Percentiles rank a stretch among this genome's conserved stretches.
These are phyloP conservation scores for Sporothrix schenckii DNA, from an alignment of 2,329 filamentous ascomycete species.

Conservation along the genomic window DNA sequence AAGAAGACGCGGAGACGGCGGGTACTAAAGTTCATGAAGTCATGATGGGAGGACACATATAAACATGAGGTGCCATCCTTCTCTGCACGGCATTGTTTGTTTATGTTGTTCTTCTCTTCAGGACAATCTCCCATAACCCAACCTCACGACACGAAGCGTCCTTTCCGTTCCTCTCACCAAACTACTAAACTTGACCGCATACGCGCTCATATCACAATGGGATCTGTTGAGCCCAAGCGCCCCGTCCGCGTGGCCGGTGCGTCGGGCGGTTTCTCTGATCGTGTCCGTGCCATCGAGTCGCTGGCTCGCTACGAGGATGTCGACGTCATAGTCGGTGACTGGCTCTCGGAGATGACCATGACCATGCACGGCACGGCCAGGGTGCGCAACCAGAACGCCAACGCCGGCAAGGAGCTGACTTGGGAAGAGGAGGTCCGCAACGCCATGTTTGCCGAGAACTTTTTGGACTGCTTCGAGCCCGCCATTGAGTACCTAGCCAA, in stretches of 20 bases:
- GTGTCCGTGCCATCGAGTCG: conserved; percentile 47
- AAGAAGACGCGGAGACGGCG: conserved; percentile 17
- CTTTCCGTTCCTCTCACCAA: not conserved
- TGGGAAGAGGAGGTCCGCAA: conserved; percentile 36
- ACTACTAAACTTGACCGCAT: not conserved
- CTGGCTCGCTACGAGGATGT: conserved; percentile 47
- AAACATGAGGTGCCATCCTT: not conserved
- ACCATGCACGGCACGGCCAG: conserved; percentile 42
- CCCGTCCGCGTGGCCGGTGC: conserved; percentile 49
- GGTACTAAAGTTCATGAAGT: conserved; percentile 2
- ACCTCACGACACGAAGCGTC: not conserved
- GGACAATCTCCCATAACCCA: not conserved
- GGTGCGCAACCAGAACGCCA: conserved; percentile 36
- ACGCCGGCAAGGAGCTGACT: conserved; percentile 34
- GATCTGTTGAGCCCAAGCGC: conserved; percentile 38
- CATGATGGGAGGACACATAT: conserved; percentile 12
- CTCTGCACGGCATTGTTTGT: not conserved
- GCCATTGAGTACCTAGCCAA: conserved; percentile 39
- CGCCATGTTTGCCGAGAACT: conserved; percentile 41
- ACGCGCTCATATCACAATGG: conserved; percentile 23
- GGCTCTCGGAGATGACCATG: conserved; percentile 44
- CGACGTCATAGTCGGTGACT: conserved; percentile 42
- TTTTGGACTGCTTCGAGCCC: conserved; percentile 43
- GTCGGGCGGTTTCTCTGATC: conserved; percentile 50
- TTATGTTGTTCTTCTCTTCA: not conserved